Evolutionary conservation across 192 early-diverging fungal genomes (phyloP).

Genomic region (Entophlyctis helioformis): DNA sequence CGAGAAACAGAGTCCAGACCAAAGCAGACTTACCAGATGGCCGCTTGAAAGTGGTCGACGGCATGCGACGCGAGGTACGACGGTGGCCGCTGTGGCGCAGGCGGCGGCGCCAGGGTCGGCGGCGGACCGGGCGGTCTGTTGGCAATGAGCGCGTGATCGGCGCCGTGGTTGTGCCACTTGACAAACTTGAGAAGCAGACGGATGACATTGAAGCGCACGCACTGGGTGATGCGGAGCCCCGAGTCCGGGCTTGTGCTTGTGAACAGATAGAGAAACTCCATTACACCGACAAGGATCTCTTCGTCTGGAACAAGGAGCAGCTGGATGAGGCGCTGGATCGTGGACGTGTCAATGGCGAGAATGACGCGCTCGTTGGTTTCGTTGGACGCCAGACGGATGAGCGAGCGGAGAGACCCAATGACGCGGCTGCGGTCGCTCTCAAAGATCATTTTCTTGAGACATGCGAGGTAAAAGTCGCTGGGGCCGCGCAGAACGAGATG

Average conservation of each 20-base stretch:
- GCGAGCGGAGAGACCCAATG: constrained; percentile 38
- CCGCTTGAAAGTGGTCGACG: no score
- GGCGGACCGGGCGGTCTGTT: background rate
- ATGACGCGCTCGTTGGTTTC: constrained; percentile 55
- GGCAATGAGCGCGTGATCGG: background rate
- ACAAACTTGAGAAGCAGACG: constrained; percentile 24
- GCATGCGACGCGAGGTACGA: no score
- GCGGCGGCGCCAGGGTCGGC: no score
- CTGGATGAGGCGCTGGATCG: constrained; percentile 47
- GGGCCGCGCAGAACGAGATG: constrained; percentile 39
- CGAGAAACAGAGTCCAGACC: no score
- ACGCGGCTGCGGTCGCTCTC: constrained; percentile 53
- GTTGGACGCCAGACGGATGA: constrained; percentile 48
- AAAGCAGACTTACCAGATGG: no score
- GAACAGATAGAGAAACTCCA: constrained; percentile 65
- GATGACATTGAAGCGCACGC: constrained; percentile 17
- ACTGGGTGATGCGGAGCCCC: background rate
- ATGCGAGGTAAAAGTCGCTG: constrained; percentile 53
- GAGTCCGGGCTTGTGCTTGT: constrained; percentile 10
- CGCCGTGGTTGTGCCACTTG: constrained; percentile 7
- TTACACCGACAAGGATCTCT: constrained; percentile 36
- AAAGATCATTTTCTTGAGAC: constrained; percentile 43
- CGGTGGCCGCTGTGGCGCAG: no score
- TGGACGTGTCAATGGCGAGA: constrained; percentile 31
- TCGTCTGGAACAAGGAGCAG: constrained; percentile 56